Base-by-base conservation (phyloP, 768 basidiomycete genomes). In the Austroboletus eburneus region DNA sequence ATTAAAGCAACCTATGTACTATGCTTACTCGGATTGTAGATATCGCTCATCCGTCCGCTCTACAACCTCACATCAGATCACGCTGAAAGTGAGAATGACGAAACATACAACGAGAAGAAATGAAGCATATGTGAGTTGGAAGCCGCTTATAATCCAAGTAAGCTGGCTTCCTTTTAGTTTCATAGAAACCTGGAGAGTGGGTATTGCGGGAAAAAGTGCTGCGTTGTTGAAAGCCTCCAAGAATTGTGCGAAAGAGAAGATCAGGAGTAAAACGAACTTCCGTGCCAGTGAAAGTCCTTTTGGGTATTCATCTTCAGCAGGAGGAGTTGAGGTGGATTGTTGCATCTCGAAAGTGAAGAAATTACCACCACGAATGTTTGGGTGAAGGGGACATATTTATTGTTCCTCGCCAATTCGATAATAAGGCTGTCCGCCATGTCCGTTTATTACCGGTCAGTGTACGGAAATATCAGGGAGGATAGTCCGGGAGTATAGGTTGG, bases 111-210 rank as follows among this genome's bases (percentile, higher is more conserved):
- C 51, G 23, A 62, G 38, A 16, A 62, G 57, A 43, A 75, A 68
- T 2, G 75, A 64, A 10, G 76, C 70, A 56, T 75, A 77, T 2
- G 76, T 76, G 24, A 77, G 60, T 34, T 74, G 70, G 48, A 69
- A 75, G 12, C 71, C 73, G 35, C 70, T 68, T 21, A 73, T 54
- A 4, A 75, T 45, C 75, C 76, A 77, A 27, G 66, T 63, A 3
- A 59, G 63, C 39, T 69, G 59, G 40, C 57, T 45, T 25, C 61
- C 42, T 58, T 52, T n/a, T 49, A 56, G 32, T 66, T 63, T 27
- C 13, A 44, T n/a, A 18, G 44, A 46, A 12, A 18, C 5, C 30
- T 60, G 52, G 22, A 75, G 61, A 25, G 58, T 56, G 17, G 72
- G 72, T 37, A 75, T 65, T 12, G 67, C 70, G 6, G 71, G 58